Base-by-base conservation (phyloP, 2,329 filamentous ascomycete species). In the Pseudodiploospora longispora region DNA sequence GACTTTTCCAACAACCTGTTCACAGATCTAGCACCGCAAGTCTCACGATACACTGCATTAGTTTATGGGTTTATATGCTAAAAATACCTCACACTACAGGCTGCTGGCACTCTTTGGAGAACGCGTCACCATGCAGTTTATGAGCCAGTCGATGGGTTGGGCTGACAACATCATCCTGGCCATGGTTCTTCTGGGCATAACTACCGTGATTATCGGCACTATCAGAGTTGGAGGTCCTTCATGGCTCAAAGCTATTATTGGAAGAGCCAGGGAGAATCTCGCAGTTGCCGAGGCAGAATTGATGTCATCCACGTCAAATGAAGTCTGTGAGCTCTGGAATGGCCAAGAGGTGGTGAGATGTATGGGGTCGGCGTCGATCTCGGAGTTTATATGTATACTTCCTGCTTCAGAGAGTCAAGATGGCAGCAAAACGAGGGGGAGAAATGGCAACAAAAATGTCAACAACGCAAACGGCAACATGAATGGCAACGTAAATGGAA, bases 111-210 rank as follows among this genome's bases (percentile, higher is more conserved):
- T 58, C 2, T 74, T 74, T 33, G 71, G 70, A 1, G 70, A 74
- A 36, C 58, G 64, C 12, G 62, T 72, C 4, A 67, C 69, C 0
- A 72, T 67, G 52, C 70, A 74, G 50, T 74, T 70, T 42, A 60
- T 74, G 27, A 71, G 67, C 38, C 62, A 71, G 31, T 64, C 65
- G 0, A 58, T 66, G 3, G 62, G 57, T 3, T 55, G 61, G 38
- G 52, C 65, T 0, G 72, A 75, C 35, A 64, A 66, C 33, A 53
- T 75, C 2, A 64, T 71, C 4, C 62, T 76, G n/a, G 65, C 71
- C 0, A 59, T 73, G 40, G 69, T 62, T 0, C 72, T 71, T 0
- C 44, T 75, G 2, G 68, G 70, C 0, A 66, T 73, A 3, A 48
- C 73, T 9, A 74, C 70, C 0, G 59, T 60, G 0, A 57, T 72